Conservation (phyloP, 495 filamentous ascomycete genomes). For the Penicillium pancosmium region DNA sequence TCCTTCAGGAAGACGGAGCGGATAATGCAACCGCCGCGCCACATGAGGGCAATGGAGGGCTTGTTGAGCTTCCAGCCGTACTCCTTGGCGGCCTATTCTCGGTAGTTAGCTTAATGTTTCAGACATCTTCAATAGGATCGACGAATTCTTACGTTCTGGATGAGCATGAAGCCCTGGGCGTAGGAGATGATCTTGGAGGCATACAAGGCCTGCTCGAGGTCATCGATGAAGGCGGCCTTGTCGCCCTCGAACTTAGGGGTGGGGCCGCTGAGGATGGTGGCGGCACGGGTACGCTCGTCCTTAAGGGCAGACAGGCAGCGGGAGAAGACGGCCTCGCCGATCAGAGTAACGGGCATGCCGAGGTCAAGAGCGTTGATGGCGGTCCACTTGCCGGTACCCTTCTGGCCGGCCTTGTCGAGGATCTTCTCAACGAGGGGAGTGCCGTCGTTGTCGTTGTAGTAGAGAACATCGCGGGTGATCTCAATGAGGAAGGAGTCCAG, state of each 20-base stretch:
- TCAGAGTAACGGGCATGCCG: conserved; percentile 97
- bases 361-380: conserved; percentile 98
- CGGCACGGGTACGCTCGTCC: conserved; percentile 84
- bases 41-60: conserved; percentile 99
- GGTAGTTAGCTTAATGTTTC: conserved; percentile 2
- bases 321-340: conserved; percentile 94
- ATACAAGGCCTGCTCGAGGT: conserved; percentile 98
- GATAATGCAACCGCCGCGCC: conserved; percentile 99
- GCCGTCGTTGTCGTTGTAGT: conserved; percentile 93
- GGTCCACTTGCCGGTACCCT: conserved; percentile 99
- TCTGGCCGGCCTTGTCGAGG: conserved; percentile 96
- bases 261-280: conserved; percentile 75
- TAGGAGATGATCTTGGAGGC: conserved; percentile 99
- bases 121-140: too few relatives aligned
- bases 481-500: conserved; percentile 99
- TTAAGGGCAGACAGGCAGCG: conserved; percentile 94
- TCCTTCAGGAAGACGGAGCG: conserved; percentile 99
- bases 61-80: conserved; percentile 99
- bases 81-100: conserved; percentile 80
- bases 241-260: conserved; percentile 81
- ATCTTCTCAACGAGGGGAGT: conserved; percentile 95
- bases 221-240: conserved; percentile 89
- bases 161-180: conserved; percentile 99
- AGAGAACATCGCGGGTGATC: conserved; percentile 96
- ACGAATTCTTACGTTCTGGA: conserved; percentile 79